Percentiles rank a stretch among this genome's conserved stretches.
Conservation (phyloP, 306 rosid genomes). For the Phaseolus lunatus region DNA sequence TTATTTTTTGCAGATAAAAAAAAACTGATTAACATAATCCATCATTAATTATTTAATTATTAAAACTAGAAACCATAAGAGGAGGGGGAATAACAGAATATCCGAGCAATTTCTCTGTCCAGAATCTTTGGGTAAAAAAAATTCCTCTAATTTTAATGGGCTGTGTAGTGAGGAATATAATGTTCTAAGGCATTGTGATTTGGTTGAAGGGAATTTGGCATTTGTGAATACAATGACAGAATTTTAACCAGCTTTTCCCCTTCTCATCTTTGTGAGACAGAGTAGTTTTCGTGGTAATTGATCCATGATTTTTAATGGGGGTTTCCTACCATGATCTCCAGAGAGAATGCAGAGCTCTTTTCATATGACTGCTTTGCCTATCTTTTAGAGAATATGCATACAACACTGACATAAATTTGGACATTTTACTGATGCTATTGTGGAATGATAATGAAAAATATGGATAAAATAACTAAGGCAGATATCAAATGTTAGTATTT, state of each 20-base stretch:
- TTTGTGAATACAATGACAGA: not conserved
- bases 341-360: not conserved
- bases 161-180: not conserved
- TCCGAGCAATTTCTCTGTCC: not conserved
- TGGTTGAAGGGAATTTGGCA: not conserved
- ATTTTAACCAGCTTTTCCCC: not conserved
- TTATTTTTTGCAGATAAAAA: too few species aligned
- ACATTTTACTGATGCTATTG: not conserved
- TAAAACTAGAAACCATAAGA: slow-evolving; percentile 7
- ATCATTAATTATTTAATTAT: slow-evolving; percentile 1
- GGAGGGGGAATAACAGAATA: slow-evolving; percentile 26
- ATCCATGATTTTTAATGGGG: not conserved
- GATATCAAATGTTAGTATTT: slow-evolving; percentile 32
- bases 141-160: slow-evolving; percentile 10
- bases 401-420: not conserved
- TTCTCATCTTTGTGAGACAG: slow-evolving; percentile 4
- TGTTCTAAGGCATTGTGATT: not conserved
- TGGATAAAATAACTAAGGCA: not conserved
- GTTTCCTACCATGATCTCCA: slow-evolving; percentile 1
- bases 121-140: not conserved
- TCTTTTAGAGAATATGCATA: slow-evolving; percentile 7
- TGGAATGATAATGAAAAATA: not conserved
- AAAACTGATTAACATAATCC: slow-evolving; percentile 10
- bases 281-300: slow-evolving; percentile 2
- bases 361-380: slow-evolving; percentile 1